These are phyloP conservation scores for Tylopilus felleus DNA, from an alignment of 768 basidiomycete genomes.

Conservation along the genomic window DNA sequence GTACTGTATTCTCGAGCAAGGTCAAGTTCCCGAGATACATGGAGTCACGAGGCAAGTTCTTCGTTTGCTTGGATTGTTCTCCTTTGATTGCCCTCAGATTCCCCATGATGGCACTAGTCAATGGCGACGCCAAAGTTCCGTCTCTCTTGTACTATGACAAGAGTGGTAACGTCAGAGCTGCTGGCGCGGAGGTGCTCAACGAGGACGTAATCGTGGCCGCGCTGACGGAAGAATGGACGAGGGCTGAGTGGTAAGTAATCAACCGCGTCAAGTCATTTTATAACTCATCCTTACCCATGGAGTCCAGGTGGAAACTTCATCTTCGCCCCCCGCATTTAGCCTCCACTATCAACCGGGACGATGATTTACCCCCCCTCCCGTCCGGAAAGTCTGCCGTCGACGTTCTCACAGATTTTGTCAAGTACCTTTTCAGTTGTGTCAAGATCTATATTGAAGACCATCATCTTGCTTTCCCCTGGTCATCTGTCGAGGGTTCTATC, in stretches of 20 bases:
- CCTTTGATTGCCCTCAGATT: conserved; percentile 30
- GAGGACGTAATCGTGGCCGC: not conserved
- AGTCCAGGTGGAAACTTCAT: not conserved
- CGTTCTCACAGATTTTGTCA: not conserved
- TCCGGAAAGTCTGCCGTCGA: not conserved
- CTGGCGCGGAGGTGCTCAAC: not conserved
- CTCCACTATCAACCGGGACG: not conserved
- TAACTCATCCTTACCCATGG: not conserved
- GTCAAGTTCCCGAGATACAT: conserved; percentile 9
- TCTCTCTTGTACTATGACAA: not conserved
- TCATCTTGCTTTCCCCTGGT: not conserved
- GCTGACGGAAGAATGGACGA: not conserved
- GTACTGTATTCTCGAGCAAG: conserved; percentile 26
- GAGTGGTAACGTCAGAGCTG: not conserved
- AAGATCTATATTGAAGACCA: not conserved
- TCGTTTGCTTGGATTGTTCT: not conserved
- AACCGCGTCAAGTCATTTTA: not conserved
- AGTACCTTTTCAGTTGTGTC: not conserved
- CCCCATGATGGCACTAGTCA: conserved; percentile 16
- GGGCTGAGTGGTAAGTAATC: not conserved
- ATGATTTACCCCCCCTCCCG: not conserved
- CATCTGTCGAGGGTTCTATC: conserved; percentile 2
- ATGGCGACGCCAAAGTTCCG: not conserved
- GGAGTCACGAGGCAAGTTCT: conserved; percentile 9
- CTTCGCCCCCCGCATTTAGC: not conserved